These are phyloP conservation scores for Mucor mucedo DNA, from an alignment of 371 early-diverging fungal genomes.

Conservation along the genomic window DNA sequence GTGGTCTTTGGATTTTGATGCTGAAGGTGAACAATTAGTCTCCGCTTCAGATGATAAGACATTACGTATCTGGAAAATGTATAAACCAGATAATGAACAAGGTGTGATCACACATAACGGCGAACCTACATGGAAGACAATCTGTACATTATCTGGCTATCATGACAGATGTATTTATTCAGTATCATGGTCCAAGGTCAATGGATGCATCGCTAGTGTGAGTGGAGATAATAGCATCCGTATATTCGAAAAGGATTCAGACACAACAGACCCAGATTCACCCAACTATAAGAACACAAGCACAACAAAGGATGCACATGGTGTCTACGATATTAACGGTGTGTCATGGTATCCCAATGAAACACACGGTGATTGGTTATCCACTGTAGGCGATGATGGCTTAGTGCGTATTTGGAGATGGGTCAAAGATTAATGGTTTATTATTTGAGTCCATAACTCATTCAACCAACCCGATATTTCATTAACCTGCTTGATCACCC, in stretches of 20 bases:
- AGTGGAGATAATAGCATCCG: conserved; percentile 85
- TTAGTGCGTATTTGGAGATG: conserved; percentile 77
- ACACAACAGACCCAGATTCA: conserved; percentile 31
- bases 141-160: conserved; percentile 66
- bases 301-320: conserved; percentile 70
- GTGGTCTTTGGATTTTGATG: conserved; percentile 92
- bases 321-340: conserved; percentile 86
- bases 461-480: conserved; percentile 50
- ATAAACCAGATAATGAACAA: conserved; percentile 50
- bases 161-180: conserved; percentile 89
- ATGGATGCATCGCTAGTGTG: conserved; percentile 77
- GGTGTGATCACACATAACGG: conserved; percentile 52
- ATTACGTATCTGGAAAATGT: conserved; percentile 80
- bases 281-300: conserved; percentile 45
- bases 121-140: conserved; percentile 72
- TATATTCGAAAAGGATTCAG: conserved; percentile 57
- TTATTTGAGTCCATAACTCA: conserved; percentile 36
- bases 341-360: conserved; percentile 85
- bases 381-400: conserved; percentile 91
- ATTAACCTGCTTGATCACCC: conserved; percentile 30
- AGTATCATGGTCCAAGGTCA: conserved; percentile 87
- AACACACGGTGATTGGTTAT: conserved; percentile 68
- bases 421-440: conserved; percentile 28
- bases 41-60: conserved; percentile 92
- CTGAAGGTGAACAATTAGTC: conserved; percentile 73